phyloP scores from a whole-genome alignment of 345 rosid genomes.

The Hypericum perforatum region DNA sequence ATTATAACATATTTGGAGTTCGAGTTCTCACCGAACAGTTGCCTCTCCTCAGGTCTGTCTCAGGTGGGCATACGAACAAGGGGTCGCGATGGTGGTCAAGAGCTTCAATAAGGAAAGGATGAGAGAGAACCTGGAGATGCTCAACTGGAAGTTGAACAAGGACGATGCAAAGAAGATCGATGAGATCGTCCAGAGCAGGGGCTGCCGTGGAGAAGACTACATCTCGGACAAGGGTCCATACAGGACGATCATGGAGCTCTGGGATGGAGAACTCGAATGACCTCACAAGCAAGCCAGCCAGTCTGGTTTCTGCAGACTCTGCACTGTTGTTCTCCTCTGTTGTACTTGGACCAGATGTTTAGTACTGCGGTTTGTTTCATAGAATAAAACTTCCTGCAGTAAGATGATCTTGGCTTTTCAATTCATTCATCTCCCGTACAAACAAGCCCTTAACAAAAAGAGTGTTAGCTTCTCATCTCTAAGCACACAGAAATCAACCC shows the following conservation, averaged over 20 bases:
- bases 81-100: slow-evolving; percentile 38
- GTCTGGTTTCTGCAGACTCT: no score
- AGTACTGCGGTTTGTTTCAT: no score
- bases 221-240: slow-evolving; percentile 28
- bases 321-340: no score
- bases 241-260: slow-evolving; percentile 26
- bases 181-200: slow-evolving; percentile 41
- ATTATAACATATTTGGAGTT: neutral
- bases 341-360: no score
- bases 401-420: no score
- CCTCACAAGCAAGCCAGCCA: no score
- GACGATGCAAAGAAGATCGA: slow-evolving; percentile 35
- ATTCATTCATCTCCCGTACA: no score
- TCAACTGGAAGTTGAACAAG: slow-evolving; percentile 41
- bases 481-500: no score
- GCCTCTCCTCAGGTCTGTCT: slow-evolving; percentile 34
- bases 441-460: no score
- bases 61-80: slow-evolving; percentile 58
- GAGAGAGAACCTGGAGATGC: slow-evolving; percentile 47
- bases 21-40: no score
- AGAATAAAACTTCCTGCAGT: no score
- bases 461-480: no score
- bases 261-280: slow-evolving; percentile 33
- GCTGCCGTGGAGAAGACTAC: slow-evolving; percentile 20
- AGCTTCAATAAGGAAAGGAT: slow-evolving; percentile 49